Evolutionary conservation across 139 green algal genomes (phyloP).

Genomic region (Microglena sp.): DNA sequence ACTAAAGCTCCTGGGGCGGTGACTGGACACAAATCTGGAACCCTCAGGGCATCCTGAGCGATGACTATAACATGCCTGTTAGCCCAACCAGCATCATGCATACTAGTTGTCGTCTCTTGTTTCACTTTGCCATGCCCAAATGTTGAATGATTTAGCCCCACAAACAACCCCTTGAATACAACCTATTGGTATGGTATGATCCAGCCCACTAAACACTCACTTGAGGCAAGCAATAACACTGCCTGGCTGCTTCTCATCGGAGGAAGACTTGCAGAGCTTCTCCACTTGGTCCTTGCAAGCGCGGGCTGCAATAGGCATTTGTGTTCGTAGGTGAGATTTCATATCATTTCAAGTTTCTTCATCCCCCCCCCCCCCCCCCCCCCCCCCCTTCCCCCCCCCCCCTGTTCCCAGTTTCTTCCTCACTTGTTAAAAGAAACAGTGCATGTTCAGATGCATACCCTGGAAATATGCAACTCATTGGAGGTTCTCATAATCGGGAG

Average conservation of each 20-base stretch:
- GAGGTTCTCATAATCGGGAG: no score
- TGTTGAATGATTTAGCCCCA: no score
- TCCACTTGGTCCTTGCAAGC: conserved; percentile 61
- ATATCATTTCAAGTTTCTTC: not conserved
- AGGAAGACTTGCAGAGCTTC: conserved; percentile 44
- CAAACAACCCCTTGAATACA: no score
- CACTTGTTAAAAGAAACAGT: not conserved
- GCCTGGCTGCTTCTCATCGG: conserved; percentile 22
- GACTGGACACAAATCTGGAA: no score
- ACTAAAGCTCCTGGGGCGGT: no score
- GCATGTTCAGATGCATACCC: not conserved
- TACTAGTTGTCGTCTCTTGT: no score
- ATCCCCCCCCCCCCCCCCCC: not conserved
- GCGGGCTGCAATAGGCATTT: conserved; percentile 17
- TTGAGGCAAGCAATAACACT: conserved; percentile 50
- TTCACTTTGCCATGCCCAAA: no score
- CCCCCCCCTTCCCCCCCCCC: not conserved
- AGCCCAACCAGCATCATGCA: no score
- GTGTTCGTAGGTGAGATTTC: not conserved
- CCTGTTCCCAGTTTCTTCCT: not conserved
- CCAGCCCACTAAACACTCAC: conserved; percentile 7
- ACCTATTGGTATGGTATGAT: not conserved
- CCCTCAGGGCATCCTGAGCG: no score
- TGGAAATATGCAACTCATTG: not conserved
- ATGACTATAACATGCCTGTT: no score